Percentiles rank a stretch among this genome's conserved stretches.
phyloP scores from a whole-genome alignment of 2,329 filamentous ascomycete genomes.

The Beauveria scarabaeidicola region DNA sequence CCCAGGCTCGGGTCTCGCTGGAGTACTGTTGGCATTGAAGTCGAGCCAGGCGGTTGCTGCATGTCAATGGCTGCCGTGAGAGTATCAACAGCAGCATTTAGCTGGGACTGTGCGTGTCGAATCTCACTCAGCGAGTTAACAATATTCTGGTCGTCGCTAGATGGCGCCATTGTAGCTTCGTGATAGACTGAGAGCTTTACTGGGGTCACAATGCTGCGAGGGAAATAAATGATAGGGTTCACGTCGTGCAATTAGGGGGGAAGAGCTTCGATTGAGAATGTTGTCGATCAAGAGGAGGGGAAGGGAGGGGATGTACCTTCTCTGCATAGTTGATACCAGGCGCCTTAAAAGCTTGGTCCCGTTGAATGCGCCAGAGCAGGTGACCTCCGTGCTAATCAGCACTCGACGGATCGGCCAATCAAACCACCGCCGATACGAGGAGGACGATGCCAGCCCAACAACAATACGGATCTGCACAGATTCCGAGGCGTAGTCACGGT shows the following conservation, averaged over 20 bases:
- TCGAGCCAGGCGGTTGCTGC: not conserved
- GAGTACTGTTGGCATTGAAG: not conserved
- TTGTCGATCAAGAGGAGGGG: not conserved
- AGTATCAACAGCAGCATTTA: slow-evolving; percentile 33
- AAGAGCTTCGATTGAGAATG: not conserved
- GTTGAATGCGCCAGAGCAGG: slow-evolving; percentile 1
- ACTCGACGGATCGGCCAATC: slow-evolving; percentile 5
- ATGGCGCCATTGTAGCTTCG: slow-evolving; percentile 6
- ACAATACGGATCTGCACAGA: not conserved
- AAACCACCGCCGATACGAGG: not conserved
- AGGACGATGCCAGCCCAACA: not conserved
- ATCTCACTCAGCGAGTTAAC: slow-evolving; percentile 30
- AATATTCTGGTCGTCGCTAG: not conserved
- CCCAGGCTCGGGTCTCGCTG: not conserved
- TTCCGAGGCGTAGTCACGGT: not conserved
- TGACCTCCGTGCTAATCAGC: slow-evolving; percentile 1
- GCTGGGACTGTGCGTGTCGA: slow-evolving; percentile 31
- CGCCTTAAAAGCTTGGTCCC: not conserved
- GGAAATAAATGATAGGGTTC: not conserved
- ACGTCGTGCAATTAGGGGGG: not conserved
- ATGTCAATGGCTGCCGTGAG: slow-evolving; percentile 24
- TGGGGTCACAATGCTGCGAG: not conserved
- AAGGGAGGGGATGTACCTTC: slow-evolving; percentile 3
- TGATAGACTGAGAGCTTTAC: not conserved
- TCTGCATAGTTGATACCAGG: not conserved